A percentile compares a stretch with the other conserved stretches of the same genome.
These are phyloP conservation scores for Yarrowia hollandica DNA, from an alignment of 805 yeast species.

Conservation along the genomic window DNA sequence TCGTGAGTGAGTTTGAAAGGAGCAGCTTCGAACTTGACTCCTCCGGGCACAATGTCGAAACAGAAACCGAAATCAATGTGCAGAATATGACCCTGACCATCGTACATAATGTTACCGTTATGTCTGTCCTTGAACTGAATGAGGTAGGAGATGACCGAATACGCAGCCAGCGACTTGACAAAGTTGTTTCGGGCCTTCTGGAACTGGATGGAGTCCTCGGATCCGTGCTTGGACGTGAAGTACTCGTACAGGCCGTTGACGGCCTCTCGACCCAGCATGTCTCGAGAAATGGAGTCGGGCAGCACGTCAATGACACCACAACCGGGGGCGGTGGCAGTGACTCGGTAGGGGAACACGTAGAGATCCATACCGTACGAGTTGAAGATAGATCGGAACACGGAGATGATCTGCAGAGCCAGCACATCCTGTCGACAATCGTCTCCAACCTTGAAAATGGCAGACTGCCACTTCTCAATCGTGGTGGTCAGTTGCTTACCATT, in stretches of 20 bases:
- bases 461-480: conserved; percentile 73
- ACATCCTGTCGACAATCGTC: conserved; percentile 99
- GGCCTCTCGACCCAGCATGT: conserved; percentile 98
- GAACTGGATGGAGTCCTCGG: conserved; percentile 85
- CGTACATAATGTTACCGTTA: conserved; percentile 96
- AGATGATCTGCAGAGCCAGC: conserved; percentile 84
- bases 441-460: conserved; percentile 98
- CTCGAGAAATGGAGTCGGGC: conserved; percentile 93
- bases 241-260: conserved; percentile 95
- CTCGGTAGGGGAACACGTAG: conserved; percentile 89
- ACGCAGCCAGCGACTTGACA: conserved; percentile 89
- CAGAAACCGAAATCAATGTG: conserved; percentile 99
- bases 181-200: conserved; percentile 91
- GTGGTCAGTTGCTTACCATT: conserved; percentile 28
- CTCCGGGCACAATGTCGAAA: conserved; percentile 98
- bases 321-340: conserved; percentile 98
- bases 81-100: conserved; percentile 88
- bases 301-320: conserved; percentile 98
- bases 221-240: conserved; percentile 88
- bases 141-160: conserved; percentile 85
- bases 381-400: conserved; percentile 91
- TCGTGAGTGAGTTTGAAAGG: conserved; percentile 96
- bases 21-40: conserved; percentile 96
- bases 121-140: conserved; percentile 95
- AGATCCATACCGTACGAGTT: conserved; percentile 82